Evolutionary conservation across 805 yeast genomes (phyloP).

Genomic region (Saccharomycopsis guyanensis): DNA sequence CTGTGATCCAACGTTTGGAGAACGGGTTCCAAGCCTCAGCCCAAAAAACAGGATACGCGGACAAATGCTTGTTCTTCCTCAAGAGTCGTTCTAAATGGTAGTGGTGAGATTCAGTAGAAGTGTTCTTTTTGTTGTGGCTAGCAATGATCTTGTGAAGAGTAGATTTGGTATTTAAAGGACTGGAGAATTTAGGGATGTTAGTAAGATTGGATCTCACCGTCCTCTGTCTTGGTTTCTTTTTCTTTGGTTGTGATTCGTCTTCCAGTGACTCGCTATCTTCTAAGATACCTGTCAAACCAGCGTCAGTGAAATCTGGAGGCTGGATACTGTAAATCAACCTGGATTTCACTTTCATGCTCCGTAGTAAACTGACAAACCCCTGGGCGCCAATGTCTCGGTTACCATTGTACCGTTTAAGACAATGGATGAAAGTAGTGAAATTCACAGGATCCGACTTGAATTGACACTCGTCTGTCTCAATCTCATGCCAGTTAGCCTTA

Average conservation of each 20-base stretch:
- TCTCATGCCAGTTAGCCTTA: constrained; percentile 43
- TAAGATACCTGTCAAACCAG: not conserved
- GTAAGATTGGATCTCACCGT: constrained; percentile 17
- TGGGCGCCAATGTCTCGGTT: constrained; percentile 76
- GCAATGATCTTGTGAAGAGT: constrained; percentile 24
- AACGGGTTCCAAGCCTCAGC: constrained; percentile 85
- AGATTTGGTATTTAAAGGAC: constrained; percentile 15
- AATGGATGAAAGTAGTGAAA: not conserved
- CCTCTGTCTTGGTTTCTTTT: constrained; percentile 1
- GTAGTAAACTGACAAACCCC: constrained; percentile 71
- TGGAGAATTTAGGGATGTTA: constrained; percentile 22
- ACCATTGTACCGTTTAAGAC: constrained; percentile 45
- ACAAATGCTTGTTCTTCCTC: constrained; percentile 21
- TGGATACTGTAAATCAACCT: constrained; percentile 79
- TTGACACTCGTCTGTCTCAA: constrained; percentile 26
- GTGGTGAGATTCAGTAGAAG: not conserved
- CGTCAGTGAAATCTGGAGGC: constrained; percentile 73
- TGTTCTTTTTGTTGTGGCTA: constrained; percentile 2
- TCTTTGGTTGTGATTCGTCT: not conserved
- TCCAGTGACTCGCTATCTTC: not conserved
- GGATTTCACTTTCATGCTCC: constrained; percentile 65
- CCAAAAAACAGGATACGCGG: constrained; percentile 74
- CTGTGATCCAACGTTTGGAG: constrained; percentile 68
- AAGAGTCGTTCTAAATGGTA: constrained; percentile 21
- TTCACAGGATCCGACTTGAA: too few species aligned